Evolutionary conservation across 163 green algal species (phyloP), one percentile per base, ranked within the genome.

Genomic region (Scenedesmus sp.): DNA sequence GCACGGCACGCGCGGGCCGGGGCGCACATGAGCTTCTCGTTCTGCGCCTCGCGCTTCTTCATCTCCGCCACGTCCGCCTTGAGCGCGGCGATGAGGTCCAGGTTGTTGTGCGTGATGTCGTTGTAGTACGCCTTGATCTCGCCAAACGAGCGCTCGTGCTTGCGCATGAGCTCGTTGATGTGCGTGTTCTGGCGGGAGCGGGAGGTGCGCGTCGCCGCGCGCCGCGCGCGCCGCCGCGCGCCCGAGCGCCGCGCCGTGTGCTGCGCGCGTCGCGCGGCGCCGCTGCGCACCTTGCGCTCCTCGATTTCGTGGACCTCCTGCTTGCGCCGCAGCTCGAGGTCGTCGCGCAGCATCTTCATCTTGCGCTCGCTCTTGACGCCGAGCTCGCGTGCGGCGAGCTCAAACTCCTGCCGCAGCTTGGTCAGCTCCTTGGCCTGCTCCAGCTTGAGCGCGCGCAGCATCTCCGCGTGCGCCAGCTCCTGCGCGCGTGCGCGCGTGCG

Each of bases 71-170:
- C 88, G 57, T 97, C 91, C 77, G 94, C 92, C 80, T 94, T 92
- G 75, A 83, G 62, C 24, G 63, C 74, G 84, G 96, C 96, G 81
- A 97, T 97, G 29, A 97, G 87, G 86, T 97, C 93, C 60, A 98
- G 86, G 85, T 97, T 97, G 83, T 96, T 95, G 85, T 93, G 87
- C 7, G 94, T 97, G 85, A 98, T 95, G 82, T 96, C 91, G 48
- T 96, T 95, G 89, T 97, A 98, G 86, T 98, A 97, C 71, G 93
- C 93, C 70, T 96, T 95, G 84, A 97, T 95, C 77, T 97, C 93
- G 11, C 81, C 84, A 66, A 96, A 97, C 0, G 93, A 89, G 10
- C 75, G 81, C 67, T 94, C 88, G 78, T 96, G 92, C 78, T 94
- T 91, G 85, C 95, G 93, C 88, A 96, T 94, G 7, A 97, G 85